Evolutionary conservation across 352 stramenopile genomes (phyloP).

Genomic region (Blastocystis sp.): DNA sequence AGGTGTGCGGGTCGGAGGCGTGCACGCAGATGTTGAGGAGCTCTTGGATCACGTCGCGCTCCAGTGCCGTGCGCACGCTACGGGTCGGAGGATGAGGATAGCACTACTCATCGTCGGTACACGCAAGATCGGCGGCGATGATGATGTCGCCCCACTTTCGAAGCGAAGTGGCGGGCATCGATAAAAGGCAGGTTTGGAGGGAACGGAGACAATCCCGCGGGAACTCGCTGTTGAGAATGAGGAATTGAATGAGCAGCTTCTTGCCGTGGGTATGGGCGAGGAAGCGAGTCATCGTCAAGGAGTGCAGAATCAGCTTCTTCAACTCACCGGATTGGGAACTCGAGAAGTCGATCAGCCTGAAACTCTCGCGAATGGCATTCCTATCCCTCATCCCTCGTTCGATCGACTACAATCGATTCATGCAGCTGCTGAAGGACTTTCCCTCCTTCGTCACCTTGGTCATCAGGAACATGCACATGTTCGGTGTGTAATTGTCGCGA

Average conservation of each 20-base stretch:
- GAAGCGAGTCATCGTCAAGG: neutral
- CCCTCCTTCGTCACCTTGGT: neutral
- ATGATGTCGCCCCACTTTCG: conserved; percentile 43
- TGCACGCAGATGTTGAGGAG: conserved; percentile 28
- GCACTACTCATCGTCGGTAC: conserved; percentile 3
- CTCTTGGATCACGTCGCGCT: conserved; percentile 42
- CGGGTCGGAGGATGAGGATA: neutral
- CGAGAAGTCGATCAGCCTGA: conserved; percentile 56
- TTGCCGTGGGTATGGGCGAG: conserved; percentile 41
- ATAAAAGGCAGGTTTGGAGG: neutral
- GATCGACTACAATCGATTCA: conserved; percentile 38
- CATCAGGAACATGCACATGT: conserved; percentile 52
- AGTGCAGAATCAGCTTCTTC: conserved; percentile 21
- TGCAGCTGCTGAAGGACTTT: conserved; percentile 16
- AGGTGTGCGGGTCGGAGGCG: neutral
- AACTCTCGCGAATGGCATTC: conserved; percentile 59
- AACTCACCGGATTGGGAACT: neutral
- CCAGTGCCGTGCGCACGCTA: neutral
- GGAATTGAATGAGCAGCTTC: conserved; percentile 21
- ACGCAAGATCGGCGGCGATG: conserved; percentile 33
- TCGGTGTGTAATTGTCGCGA: conserved; percentile 20
- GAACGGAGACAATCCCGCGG: conserved; percentile 14
- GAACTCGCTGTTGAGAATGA: neutral
- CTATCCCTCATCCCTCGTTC: neutral
- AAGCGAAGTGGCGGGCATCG: neutral